Conservation (phyloP, 2,329 filamentous ascomycete genomes). For the Trichoderma sp. region DNA sequence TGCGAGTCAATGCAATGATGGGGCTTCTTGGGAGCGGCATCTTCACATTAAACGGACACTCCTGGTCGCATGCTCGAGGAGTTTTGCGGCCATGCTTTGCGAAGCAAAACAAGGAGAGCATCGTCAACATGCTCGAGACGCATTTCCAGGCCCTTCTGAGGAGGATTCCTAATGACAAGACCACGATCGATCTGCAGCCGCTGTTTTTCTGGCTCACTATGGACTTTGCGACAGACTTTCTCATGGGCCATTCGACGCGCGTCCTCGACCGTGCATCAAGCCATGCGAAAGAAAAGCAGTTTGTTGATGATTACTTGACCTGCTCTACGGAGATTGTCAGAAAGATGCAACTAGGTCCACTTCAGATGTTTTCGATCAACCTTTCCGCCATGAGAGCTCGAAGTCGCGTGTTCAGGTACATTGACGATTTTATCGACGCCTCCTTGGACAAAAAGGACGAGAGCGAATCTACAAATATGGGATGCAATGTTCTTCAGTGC, state of each 20-base stretch:
- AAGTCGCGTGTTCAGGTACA: conserved; percentile 38
- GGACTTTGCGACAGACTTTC: conserved; percentile 50
- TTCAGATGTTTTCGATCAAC: conserved; percentile 32
- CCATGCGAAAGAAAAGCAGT: conserved; percentile 35
- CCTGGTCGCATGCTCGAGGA: conserved; percentile 46
- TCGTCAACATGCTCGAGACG: conserved; percentile 32
- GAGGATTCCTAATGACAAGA: conserved; percentile 26
- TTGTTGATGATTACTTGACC: conserved; percentile 36
- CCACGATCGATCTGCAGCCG: conserved; percentile 41
- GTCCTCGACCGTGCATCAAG: conserved; percentile 26
- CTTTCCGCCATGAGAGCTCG: conserved; percentile 29
- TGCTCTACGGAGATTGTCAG: conserved; percentile 35
- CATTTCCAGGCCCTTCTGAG: conserved; percentile 42
- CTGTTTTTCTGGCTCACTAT: conserved; percentile 49
- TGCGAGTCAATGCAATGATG: conserved; percentile 38
- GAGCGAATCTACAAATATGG: conserved; percentile 24
- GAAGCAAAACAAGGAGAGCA: conserved; percentile 32
- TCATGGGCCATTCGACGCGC: conserved; percentile 34
- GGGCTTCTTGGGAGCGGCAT: conserved; percentile 46
- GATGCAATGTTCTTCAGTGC: conserved; percentile 51
- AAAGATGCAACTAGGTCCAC: conserved; percentile 34
- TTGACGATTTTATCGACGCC: conserved; percentile 44
- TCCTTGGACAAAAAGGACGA: conserved; percentile 28
- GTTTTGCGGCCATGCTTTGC: conserved; percentile 36
- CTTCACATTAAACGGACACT: conserved; percentile 47